Base-by-base conservation (phyloP, 2,329 filamentous ascomycete genomes). In the Aspergillus viridinutans region DNA sequence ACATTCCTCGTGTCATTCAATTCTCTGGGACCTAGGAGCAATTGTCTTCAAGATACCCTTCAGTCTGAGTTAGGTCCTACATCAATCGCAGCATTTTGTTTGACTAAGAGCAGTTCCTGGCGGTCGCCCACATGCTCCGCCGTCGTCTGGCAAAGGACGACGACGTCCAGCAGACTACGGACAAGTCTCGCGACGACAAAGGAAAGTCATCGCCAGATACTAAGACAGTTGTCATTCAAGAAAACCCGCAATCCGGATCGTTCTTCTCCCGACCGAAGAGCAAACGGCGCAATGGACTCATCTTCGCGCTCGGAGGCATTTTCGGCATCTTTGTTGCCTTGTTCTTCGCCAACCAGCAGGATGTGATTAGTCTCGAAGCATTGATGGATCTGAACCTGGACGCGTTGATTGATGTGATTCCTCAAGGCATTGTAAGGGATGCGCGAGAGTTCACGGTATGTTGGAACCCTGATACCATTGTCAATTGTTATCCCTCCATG, bases 321-420 rank as follows among this genome's bases (percentile, higher is more conserved):
- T 93, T 94, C 66, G 94, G 94, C 12, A 83, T 99, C 55, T 78
- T 96, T n/a, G 82, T 88, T 2, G 94, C 94, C 1, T 88, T 92
- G 29, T 92, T 96, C 74, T 94, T 99, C 66, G 93, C 92, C 29
- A 88, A 89, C 63, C 90, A 83, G 72, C 94, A 92, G 75, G 92
- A 97, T 69, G 82, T 97, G 61, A 92, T 97, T 61, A 91, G 91
- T 60, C 81, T 97, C 61, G 90, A 93, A 57, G 80, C 90, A 50
- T 68, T 88, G 61, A 78, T 83, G 68, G 83, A 87, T 60, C 72
- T 90, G 68, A 94, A 90, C 69, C 83, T 99, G 76, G 92, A 97
- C 64, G 88, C 85, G 59, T 76, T 97, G 56, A 81, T 96, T 55
- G 94, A 97, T 73, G 91, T 90, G 0, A 81, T 99, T 40, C 94